phyloP scores from a whole-genome alignment of 306 rosid genomes.

The Casuarina equisetifolia region DNA sequence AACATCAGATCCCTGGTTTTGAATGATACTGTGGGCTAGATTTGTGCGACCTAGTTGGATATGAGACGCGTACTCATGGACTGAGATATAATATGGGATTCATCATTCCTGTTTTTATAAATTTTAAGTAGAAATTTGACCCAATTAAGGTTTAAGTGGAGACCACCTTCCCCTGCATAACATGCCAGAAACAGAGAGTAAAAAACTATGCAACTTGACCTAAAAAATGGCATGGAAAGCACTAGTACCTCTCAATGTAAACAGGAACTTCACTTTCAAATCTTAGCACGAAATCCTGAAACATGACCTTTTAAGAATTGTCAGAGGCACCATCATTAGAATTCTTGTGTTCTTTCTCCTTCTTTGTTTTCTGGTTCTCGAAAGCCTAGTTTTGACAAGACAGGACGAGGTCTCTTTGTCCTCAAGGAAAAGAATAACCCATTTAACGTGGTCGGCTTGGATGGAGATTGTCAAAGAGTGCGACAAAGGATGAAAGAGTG shows the following conservation, averaged over 20 bases:
- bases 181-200: not conserved
- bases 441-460: not conserved
- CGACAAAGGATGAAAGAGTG: not conserved
- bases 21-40: not conserved
- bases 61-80: no score
- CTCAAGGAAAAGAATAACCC: not conserved
- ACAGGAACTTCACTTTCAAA: not conserved
- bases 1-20: not conserved
- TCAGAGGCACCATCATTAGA: not conserved
- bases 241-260: no score
- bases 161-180: not conserved
- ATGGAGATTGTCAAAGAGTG: not conserved
- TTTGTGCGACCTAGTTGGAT: not conserved
- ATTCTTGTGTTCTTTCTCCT: no score
- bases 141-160: not conserved
- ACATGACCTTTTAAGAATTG: not conserved
- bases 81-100: not conserved
- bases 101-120: not conserved
- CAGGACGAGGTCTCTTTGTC: not conserved
- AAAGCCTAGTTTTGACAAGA: not conserved
- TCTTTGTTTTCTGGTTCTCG: no score
- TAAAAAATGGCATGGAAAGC: no score
- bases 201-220: no score
- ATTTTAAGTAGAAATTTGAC: not conserved
- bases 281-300: no score